Evolutionary conservation across 169 alveolate genomes (phyloP), one percentile per base, ranked within the genome.

Genomic region (Eimeria falciformis): DNA sequence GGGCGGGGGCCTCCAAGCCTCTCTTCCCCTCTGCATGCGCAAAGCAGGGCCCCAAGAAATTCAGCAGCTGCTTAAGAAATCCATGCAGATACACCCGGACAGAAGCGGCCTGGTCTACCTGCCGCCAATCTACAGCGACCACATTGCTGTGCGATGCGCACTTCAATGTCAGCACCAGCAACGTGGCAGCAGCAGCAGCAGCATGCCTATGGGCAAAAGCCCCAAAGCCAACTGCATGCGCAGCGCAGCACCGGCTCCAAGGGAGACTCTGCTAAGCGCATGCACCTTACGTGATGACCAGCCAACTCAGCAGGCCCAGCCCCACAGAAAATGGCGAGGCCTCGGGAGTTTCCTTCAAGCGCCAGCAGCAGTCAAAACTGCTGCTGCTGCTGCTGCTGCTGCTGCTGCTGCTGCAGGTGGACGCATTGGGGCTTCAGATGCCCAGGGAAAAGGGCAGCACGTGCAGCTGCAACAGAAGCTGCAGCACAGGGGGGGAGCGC

Each of bases 111-210:
- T 84, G 91, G 50, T 68, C 21, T 84, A 84, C 82, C 50, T 33
- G 53, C 89, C 91, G 43, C 91, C 91, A 21, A 58, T 6, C 21
- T 84, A 68, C 91, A 65, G 88, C 56, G 91, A 84, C 81, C 91
- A 84, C 53, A 84, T 84, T 27, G 91, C 88, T 18, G 89, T 81
- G 33, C 9, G 83, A 9, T 21, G 14, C 56, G 14, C 9, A 14
- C 29, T 81, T 5, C 9, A 55, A 9, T 5, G 23, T 21, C 9
- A 56, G 84, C 62, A 14, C n/a, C 62, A 50, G 62, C 62, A 7
- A 14, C 62, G 62, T 7, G n/a, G 62, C 14, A 50, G 7, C n/a
- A 50, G 14, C n/a, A 14, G 62, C 62, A 50, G 62, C 62, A 50
- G 62, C 62, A 50, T 14, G 62, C n/a, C 7, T 50, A 7, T 7